phyloP scores from a whole-genome alignment of 2,329 filamentous ascomycete species.

The Westerdykella ornata region DNA sequence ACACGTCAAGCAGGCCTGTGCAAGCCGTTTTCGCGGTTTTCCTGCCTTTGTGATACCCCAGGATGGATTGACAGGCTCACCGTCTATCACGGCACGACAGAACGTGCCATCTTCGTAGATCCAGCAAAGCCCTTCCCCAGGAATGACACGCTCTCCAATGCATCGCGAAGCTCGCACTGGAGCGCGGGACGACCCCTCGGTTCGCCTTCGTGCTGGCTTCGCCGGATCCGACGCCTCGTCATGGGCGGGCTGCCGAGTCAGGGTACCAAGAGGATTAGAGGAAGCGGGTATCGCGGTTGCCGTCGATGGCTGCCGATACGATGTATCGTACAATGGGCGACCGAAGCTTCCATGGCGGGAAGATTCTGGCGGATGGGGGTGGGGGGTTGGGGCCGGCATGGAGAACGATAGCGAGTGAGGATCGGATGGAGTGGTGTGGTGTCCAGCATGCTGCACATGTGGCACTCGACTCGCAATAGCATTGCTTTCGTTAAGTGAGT shows the following conservation, averaged over 20 bases:
- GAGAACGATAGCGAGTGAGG: conserved; percentile 19
- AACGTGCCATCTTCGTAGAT: conserved; percentile 80
- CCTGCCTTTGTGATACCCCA: conserved; percentile 94
- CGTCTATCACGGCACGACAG: conserved; percentile 77
- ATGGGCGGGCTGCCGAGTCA: conserved; percentile 15
- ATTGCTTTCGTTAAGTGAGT: conserved; percentile 22
- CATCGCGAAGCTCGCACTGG: conserved; percentile 31
- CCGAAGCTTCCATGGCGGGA: conserved; percentile 19
- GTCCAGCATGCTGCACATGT: conserved; percentile 24
- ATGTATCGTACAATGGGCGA: conserved; percentile 15
- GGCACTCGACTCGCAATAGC: conserved; percentile 23
- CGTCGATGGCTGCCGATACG: conserved; percentile 21
- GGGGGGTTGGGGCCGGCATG: conserved; percentile 18
- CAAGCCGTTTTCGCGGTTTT: conserved; percentile 82
- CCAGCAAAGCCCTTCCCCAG: conserved; percentile 74
- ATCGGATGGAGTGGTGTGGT: conserved; percentile 14
- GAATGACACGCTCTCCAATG: conserved; percentile 50
- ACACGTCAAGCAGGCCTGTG: conserved; percentile 88
- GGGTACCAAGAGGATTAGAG: conserved; percentile 15
- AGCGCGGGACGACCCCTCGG: conserved; percentile 29
- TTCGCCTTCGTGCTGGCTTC: conserved; percentile 28
- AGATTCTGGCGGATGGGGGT: conserved; percentile 16
- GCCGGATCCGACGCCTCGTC: conserved; percentile 27
- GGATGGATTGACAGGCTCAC: conserved; percentile 78
- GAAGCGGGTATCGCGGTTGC: conserved; percentile 14